Base-by-base conservation (phyloP, 108 stramenopile genomes). In the Craspedostauros australis region DNA sequence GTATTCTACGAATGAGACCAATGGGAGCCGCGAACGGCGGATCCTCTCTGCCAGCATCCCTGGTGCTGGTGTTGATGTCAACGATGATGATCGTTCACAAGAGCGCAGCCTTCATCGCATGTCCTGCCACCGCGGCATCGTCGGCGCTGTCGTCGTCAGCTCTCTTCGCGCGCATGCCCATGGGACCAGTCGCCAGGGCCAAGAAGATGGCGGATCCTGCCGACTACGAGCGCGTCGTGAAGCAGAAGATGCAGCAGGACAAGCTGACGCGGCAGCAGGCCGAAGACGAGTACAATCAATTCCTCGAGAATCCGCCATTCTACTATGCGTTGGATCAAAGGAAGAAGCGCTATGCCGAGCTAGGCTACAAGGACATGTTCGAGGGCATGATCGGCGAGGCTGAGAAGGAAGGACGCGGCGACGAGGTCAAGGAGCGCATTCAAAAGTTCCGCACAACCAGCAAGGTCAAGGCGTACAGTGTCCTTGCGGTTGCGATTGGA, bases 341-440 rank as follows among this genome's bases (percentile, higher is more conserved):
- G 28, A 46, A 59, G 39, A 37, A 59, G 39, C 48, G 48, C 25
- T 59, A 59, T 32, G 48, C 46, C 21, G 46, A 45, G 5, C 19
- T 59, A 20, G 57, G 57, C 16, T 59, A 59, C 46, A 50, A 50
- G 16, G 57, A 59, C 24, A 50, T 59, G 37, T 50, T 57, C 16
- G 57, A 59, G 46, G 57, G 57, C 3, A 59, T 59, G 57, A 59
- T 59, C 32, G 57, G 57, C 19, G 57, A 59, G 25, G 57, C 57
- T 4, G 57, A 59, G 25, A 48, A 59, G 45, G 11, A 43, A 29
- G 55, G 55, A 8, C 25, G 29, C 16, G 50, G 50, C 8, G 50
- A 52, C 33, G 50, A 52, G 37, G 29, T 52, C 12, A 23, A 36
- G 9, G 50, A 52, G 37, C 25, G 50, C 19, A 5, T 52, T 4